Evolutionary conservation across 176 grass and related monocot species (phyloP), one percentile per base, ranked within the genome.

Genomic region (Elymus sibiricus): DNA sequence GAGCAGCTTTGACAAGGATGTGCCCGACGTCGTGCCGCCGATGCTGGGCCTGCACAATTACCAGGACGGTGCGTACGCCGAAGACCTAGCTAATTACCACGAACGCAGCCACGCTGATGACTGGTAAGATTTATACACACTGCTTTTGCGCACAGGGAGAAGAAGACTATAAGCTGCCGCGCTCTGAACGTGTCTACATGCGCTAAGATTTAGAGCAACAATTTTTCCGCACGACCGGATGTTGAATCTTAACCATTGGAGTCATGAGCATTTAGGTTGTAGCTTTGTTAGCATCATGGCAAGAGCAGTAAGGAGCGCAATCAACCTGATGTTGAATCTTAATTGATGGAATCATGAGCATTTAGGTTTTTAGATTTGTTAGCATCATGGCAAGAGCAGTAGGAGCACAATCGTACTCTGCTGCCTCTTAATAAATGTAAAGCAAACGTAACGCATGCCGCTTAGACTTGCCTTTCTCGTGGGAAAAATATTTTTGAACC

Each of bases 1-100:
- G 71, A 86, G 31, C 92, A 98, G 97, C 79, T 96, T 95, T 40
- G 97, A 98, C 78, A 95, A 98, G 88, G 97, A 98, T 70, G 89
- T 64, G 11, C 91, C 90, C 24, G 88, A 98, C 26, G 86, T 91
- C 11, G 96, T 92, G 69, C 87, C 97, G 6, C 87, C 77, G 4
- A 79, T 95, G 80, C 55, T 92, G 76, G 88, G 83, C 6, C 61
- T 92, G 85, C 97, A 89, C 75, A 95, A 81, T 72, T 98, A 86
- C 11, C 94, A 93, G 83, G 90, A 92, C 77, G 86, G 70, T 5
- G 38, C 91, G 49, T 94, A 91, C 56, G 82, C 90, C 2, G 97
- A 98, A 34, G 90, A 95, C 64, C 76, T 92, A 43, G 60, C 88
- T 61, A 92, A 94, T 89, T 92, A 95, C 69, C 82, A 94, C 22